Conservation (phyloP, 495 filamentous ascomycete species). For the Trichoderma erinaceum region DNA sequence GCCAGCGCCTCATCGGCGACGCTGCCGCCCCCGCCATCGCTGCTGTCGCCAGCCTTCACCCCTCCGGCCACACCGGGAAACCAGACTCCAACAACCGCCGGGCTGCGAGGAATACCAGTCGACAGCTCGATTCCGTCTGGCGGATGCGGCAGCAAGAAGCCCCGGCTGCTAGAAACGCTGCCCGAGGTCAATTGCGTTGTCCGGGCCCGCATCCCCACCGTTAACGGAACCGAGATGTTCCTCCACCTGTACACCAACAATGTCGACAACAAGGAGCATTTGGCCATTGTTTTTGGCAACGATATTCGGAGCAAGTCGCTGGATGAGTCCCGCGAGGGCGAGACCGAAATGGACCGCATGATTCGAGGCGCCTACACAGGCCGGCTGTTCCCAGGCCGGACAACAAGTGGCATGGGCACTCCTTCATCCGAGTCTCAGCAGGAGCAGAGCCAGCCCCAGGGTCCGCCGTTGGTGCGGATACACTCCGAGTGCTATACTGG, state of each 20-base stretch:
- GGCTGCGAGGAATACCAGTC: conserved; percentile 47
- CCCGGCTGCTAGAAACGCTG: conserved; percentile 60
- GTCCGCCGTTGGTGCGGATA: conserved; percentile 75
- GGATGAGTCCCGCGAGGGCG: conserved; percentile 73
- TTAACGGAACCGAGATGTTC: conserved; percentile 90
- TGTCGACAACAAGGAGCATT: conserved; percentile 89
- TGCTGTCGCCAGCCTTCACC: conserved; percentile 73
- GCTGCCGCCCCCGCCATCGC: conserved; percentile 35
- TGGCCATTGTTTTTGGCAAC: conserved; percentile 94
- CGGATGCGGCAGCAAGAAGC: conserved; percentile 50
- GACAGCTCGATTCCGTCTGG: conserved; percentile 46
- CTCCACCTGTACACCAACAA: conserved; percentile 91
- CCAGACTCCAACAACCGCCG: conserved; percentile 41
- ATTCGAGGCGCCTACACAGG: conserved; percentile 90
- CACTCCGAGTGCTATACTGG: conserved; percentile 99
- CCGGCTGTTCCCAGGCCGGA: conserved; percentile 77
- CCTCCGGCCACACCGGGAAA: conserved; percentile 71
- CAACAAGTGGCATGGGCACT: conserved; percentile 51
- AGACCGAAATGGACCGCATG: conserved; percentile 95
- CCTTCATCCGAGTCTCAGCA: not conserved
- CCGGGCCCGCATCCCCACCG: conserved; percentile 78
- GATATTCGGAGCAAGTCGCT: conserved; percentile 74
- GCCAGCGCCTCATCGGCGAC: conserved; percentile 16
- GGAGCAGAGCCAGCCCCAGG: not conserved
- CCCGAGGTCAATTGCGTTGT: conserved; percentile 77